phyloP scores from a whole-genome alignment of 1,284 basidiomycete species.

The Cutaneotrichosporon cutaneum region DNA sequence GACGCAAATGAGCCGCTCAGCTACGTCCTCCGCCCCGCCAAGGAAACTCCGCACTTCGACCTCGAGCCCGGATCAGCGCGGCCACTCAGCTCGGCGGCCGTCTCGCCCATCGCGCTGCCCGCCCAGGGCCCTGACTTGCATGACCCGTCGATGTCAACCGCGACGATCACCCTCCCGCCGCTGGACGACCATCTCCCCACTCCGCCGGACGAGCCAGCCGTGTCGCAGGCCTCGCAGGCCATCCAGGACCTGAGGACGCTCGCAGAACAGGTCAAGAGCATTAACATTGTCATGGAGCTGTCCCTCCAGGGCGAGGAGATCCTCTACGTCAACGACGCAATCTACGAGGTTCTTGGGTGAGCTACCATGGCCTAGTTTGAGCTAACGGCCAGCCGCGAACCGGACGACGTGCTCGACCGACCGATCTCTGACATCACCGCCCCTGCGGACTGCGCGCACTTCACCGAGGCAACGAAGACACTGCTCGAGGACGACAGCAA shows the following conservation, averaged over 20 bases:
- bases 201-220: background rate
- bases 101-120: constrained; percentile 11
- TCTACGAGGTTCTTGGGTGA: constrained; percentile 89
- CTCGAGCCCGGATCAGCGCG: constrained; percentile 11
- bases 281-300: constrained; percentile 94
- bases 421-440: constrained; percentile 81
- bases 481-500: constrained; percentile 89
- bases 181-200: background rate
- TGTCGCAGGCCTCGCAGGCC: constrained; percentile 55
- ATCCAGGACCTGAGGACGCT: constrained; percentile 79
- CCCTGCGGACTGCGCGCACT: constrained; percentile 78
- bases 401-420: constrained; percentile 73
- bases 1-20: constrained; percentile 69
- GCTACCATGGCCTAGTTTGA: constrained; percentile 44
- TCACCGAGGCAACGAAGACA: constrained; percentile 80
- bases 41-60: constrained; percentile 31
- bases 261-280: constrained; percentile 87
- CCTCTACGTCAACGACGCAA: constrained; percentile 91
- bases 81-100: background rate
- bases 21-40: constrained; percentile 78
- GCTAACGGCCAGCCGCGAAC: constrained; percentile 65
- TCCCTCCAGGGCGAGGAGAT: constrained; percentile 80
- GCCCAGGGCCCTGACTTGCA: background rate
- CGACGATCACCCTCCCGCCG: constrained; percentile 8
- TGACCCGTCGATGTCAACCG: constrained; percentile 12